Evolutionary conservation across 345 rosid genomes (phyloP), one percentile per base, ranked within the genome.

Genomic region (Ceriops decandra): DNA sequence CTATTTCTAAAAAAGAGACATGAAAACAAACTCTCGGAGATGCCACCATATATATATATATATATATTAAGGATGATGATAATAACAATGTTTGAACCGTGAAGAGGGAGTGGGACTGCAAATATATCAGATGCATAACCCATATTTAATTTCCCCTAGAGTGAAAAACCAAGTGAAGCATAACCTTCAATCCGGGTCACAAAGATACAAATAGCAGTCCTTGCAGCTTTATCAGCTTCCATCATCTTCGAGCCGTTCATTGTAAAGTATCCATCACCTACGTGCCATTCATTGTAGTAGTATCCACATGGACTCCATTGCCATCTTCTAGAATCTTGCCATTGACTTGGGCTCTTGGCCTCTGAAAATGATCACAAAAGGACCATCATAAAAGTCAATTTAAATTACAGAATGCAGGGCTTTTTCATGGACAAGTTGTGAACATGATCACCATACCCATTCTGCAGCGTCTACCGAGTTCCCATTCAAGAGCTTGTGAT

Each of bases 401-500:
- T 32, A 27, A 46, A 47, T 38, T 63, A 56, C 11, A 62, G 31
- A 31, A 52, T 61, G 20, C 51, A 20, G 8, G 61, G 28, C 27
- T 31, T 32, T 64, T 69, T 13, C 19, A 59, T 3, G 21, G 3
- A 31, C 9, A 36, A 52, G 30, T 13, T 16, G n/a, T 17, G 20
- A 24, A 10, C 33, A 53, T 4, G 11, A 27, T 70, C 69, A 5
- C 60, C 3, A 46, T 86, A 95, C 99, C 96, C 97, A 81, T 70
- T 95, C 99, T 56, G 96, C 83, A 79, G 98, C 87, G 52, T 93
- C 98, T 24, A 69, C 84, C 11, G 86, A 72, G 54, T 88, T 88
- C 78, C 99, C 99, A 71, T 95, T 95, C 80, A 92, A 73, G 64
- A 90, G 96, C 87, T 92, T 95, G 85, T 85, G 92, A 75, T 83